These are phyloP conservation scores for Brettanomyces custersianus DNA, from an alignment of 805 yeast species.

Conservation along the genomic window DNA sequence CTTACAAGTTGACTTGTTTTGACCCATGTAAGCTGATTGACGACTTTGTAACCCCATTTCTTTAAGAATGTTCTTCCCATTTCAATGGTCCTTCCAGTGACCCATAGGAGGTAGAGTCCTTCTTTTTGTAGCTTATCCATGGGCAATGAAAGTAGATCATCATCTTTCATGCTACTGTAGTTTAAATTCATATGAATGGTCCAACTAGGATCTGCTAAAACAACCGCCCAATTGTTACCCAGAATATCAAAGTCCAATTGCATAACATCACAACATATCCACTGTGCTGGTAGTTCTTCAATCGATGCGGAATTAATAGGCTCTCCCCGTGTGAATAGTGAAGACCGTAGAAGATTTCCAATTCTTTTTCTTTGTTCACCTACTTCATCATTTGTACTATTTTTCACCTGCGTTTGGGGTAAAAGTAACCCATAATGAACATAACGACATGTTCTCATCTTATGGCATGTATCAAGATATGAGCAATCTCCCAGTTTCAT, in stretches of 20 bases:
- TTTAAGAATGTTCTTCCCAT: constrained; percentile 68
- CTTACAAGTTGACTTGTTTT: constrained; percentile 81
- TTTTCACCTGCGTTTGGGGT: constrained; percentile 24
- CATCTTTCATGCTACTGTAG: constrained; percentile 69
- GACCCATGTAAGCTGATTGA: constrained; percentile 84
- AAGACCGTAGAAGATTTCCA: constrained; percentile 12
- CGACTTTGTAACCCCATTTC: constrained; percentile 75
- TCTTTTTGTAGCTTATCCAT: constrained; percentile 68
- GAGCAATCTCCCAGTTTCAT: constrained; percentile 78
- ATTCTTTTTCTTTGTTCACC: constrained; percentile 7
- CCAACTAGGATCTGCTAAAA: constrained; percentile 95
- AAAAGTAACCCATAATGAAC: constrained; percentile 59
- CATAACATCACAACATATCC: constrained; percentile 82
- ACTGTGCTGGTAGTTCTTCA: constrained; percentile 49
- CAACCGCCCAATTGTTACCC: constrained; percentile 69
- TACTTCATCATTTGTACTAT: constrained; percentile 2
- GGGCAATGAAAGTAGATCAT: constrained; percentile 59
- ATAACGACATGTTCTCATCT: constrained; percentile 69
- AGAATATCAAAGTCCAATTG: constrained; percentile 57
- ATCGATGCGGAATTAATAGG: constrained; percentile 22
- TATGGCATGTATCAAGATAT: constrained; percentile 88
- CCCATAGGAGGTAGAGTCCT: constrained; percentile 84
- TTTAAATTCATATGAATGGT: constrained; percentile 84
- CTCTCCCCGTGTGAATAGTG: constrained; percentile 43
- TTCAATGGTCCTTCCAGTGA: constrained; percentile 89